phyloP scores from a whole-genome alignment of 1,139 yeast genomes.

The Geotrichum histeridarum region DNA sequence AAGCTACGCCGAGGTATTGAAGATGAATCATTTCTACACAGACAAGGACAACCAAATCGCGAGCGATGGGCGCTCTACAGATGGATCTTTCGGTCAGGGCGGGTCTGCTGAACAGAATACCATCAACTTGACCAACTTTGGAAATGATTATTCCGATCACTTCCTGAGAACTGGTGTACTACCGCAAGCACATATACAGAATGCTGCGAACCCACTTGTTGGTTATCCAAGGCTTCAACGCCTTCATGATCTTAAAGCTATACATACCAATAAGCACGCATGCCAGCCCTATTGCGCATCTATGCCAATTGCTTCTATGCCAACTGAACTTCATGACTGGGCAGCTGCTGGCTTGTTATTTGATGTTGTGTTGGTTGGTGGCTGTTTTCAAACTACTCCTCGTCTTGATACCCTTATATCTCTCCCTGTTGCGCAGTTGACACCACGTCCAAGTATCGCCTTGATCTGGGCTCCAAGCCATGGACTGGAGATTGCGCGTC shows the following conservation, averaged over 20 bases:
- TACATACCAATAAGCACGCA: constrained; percentile 48
- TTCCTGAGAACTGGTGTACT: constrained; percentile 56
- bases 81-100: background rate
- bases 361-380: constrained; percentile 90
- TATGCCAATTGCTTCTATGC: constrained; percentile 49
- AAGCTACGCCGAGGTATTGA: too few relatives aligned
- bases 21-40: too few relatives aligned
- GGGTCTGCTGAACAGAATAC: background rate
- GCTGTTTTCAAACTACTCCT: constrained; percentile 62
- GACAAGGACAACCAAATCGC: too few relatives aligned
- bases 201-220: constrained; percentile 57
- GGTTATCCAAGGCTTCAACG: constrained; percentile 82
- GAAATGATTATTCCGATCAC: constrained; percentile 68
- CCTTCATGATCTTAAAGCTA: constrained; percentile 56
- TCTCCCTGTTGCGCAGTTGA: constrained; percentile 65
- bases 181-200: constrained; percentile 63
- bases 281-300: constrained; percentile 63
- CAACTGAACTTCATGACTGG: constrained; percentile 56
- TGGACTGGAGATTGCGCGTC: constrained; percentile 51
- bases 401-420: constrained; percentile 54
- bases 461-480: constrained; percentile 77
- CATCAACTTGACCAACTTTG: constrained; percentile 29
- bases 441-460: constrained; percentile 80
- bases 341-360: constrained; percentile 56
- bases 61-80: too few relatives aligned